These are phyloP conservation scores for Chondrus crispus DNA, from an alignment of 23 red algal species.

Conservation along the genomic window DNA sequence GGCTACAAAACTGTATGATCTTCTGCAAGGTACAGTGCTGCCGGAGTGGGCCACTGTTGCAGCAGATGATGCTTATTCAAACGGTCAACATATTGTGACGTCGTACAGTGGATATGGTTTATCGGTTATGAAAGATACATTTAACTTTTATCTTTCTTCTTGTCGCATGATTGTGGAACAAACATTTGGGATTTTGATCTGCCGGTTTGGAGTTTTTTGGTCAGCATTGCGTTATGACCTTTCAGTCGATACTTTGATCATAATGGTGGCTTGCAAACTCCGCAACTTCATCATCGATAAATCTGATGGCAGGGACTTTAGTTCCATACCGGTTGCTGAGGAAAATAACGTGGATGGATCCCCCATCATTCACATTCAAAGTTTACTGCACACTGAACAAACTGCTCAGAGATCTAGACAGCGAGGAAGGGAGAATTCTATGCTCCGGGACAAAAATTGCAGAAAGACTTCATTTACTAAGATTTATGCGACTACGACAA, in stretches of 20 bases:
- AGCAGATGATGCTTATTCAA: conserved; percentile 13
- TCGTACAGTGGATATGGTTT: not conserved
- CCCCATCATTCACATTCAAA: conserved; percentile 11
- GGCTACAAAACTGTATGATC: not conserved
- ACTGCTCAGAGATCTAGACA: not conserved
- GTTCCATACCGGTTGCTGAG: not conserved
- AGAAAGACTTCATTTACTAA: not conserved
- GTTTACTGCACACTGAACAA: not conserved
- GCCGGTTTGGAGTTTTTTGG: not conserved
- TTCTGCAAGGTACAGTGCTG: not conserved
- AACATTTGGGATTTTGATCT: not conserved
- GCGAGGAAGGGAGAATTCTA: not conserved
- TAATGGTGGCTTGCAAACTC: not conserved
- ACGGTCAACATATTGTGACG: not conserved
- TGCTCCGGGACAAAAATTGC: not conserved
- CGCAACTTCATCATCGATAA: not conserved
- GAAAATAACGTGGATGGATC: conserved; percentile 26
- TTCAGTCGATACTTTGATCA: not conserved
- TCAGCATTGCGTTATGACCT: not conserved
- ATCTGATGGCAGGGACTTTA: not conserved
- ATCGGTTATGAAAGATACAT: not conserved
- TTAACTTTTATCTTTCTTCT: not conserved
- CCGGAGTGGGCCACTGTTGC: not conserved
- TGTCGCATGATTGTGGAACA: not conserved
- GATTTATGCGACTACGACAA: not conserved